phyloP scores from a whole-genome alignment of 2,329 filamentous ascomycete genomes.

The Xylaria hypoxylon region DNA sequence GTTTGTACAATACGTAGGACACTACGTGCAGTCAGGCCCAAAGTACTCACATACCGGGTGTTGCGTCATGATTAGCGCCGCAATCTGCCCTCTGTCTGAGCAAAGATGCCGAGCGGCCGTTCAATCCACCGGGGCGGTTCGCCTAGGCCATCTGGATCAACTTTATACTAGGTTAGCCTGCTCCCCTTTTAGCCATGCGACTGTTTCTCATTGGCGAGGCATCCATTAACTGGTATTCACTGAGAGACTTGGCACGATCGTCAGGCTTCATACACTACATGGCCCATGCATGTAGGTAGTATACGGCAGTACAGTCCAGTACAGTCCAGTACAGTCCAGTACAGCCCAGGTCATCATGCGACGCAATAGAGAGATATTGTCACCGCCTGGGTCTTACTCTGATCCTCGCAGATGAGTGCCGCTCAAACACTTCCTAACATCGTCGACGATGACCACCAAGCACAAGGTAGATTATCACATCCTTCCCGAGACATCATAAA shows the following conservation, averaged over 20 bases:
- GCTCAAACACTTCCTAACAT: constrained; percentile 16
- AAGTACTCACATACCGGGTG: constrained; percentile 19
- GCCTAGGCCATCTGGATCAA: constrained; percentile 13
- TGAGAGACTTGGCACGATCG: constrained; percentile 13
- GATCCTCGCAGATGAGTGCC: constrained; percentile 22
- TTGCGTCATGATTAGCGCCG: constrained; percentile 47
- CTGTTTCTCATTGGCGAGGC: constrained; percentile 13
- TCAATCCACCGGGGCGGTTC: constrained; percentile 42
- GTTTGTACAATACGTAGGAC: too few relatives aligned
- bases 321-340: too few relatives aligned
- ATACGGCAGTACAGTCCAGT: neutral
- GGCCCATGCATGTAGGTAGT: neutral
- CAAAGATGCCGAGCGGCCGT: constrained; percentile 38
- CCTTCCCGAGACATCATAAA: constrained; percentile 15
- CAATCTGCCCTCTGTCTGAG: constrained; percentile 26
- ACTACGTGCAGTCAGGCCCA: constrained; percentile 17
- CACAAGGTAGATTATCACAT: constrained; percentile 9
- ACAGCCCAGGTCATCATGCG: constrained; percentile 16
- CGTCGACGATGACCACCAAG: constrained; percentile 22
- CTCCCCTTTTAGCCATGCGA: constrained; percentile 22
- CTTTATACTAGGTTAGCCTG: constrained; percentile 9
- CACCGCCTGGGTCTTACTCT: neutral
- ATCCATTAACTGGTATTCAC: constrained; percentile 4
- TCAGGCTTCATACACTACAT: constrained; percentile 3
- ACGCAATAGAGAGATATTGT: constrained; percentile 18